phyloP scores from a whole-genome alignment of 1,284 basidiomycete species.

The Pseudozyma sp. region DNA sequence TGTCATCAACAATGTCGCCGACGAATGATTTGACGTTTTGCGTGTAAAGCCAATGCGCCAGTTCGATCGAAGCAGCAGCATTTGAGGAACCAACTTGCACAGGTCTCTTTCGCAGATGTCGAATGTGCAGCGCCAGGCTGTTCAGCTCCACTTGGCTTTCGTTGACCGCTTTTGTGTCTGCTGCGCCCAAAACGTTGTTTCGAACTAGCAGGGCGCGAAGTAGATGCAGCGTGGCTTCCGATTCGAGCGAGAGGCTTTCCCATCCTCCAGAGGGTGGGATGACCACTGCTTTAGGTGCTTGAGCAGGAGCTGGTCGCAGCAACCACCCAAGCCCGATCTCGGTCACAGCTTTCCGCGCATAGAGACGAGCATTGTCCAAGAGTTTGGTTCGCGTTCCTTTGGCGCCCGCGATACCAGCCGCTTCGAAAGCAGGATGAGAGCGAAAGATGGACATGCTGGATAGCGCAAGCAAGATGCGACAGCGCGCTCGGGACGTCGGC shows the following conservation, averaged over 20 bases:
- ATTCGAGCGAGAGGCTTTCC: slow-evolving; percentile 47
- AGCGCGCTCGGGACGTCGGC: slow-evolving; percentile 45
- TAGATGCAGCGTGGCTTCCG: slow-evolving; percentile 29
- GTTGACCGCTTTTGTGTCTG: slow-evolving; percentile 3
- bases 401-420: slow-evolving; percentile 28
- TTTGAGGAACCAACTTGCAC: slow-evolving; percentile 21
- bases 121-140: slow-evolving; percentile 20
- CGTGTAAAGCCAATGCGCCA: slow-evolving; percentile 33
- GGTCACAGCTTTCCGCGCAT: slow-evolving; percentile 48
- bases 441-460: slow-evolving; percentile 44
- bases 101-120: slow-evolving; percentile 21
- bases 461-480: slow-evolving; percentile 37
- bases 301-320: slow-evolving; percentile 26
- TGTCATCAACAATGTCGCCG: slow-evolving; percentile 30
- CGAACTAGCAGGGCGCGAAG: slow-evolving; percentile 35
- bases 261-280: slow-evolving; percentile 41
- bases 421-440: slow-evolving; percentile 33
- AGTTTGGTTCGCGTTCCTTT: slow-evolving; percentile 40
- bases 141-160: slow-evolving; percentile 20
- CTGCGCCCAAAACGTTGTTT: slow-evolving; percentile 7
- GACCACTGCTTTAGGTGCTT: slow-evolving; percentile 2
- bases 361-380: slow-evolving; percentile 53
- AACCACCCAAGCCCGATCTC: slow-evolving; percentile 54
- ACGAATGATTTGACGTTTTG: slow-evolving; percentile 35
- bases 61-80: slow-evolving; percentile 11